Evolutionary conservation across 73 alveolate species (phyloP).

Genomic region (Urostyla sp.): DNA sequence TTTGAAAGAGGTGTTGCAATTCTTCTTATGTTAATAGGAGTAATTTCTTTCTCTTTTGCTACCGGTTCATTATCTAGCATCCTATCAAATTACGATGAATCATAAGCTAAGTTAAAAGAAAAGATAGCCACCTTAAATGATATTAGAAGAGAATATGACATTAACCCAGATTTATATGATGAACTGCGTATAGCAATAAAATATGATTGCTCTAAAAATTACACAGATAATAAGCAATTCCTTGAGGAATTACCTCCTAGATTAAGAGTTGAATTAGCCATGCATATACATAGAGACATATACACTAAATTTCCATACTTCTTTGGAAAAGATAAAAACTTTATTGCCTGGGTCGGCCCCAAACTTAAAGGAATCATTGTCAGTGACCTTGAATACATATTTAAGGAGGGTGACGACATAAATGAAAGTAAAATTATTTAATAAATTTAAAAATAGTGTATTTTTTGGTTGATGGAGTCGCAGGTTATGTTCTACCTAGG

Average conservation of each 20-base stretch:
- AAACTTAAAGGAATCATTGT: conserved; percentile 40
- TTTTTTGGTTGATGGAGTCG: conserved; percentile 34
- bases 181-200: conserved; percentile 63
- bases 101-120: conserved; percentile 71
- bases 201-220: conserved; percentile 59
- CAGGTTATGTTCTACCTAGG: conserved; percentile 42
- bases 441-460: background rate
- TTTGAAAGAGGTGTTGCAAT: conserved; percentile 75
- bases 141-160: conserved; percentile 57
- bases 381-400: conserved; percentile 29
- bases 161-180: conserved; percentile 54
- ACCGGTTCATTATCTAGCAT: conserved; percentile 71
- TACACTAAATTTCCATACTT: conserved; percentile 48
- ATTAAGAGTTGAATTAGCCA: conserved; percentile 56
- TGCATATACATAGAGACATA: conserved; percentile 59
- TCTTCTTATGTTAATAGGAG: conserved; percentile 75
- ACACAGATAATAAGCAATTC: conserved; percentile 51
- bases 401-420: conserved; percentile 52
- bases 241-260: conserved; percentile 69
- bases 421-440: conserved; percentile 16
- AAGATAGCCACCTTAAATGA: conserved; percentile 58
- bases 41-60: conserved; percentile 75
- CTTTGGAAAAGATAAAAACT: conserved; percentile 43
- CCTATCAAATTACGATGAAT: conserved; percentile 64
- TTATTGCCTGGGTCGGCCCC: conserved; percentile 62